Conservation (phyloP, 371 early-diverging fungal genomes). For the Conidiobolus incongruus region DNA sequence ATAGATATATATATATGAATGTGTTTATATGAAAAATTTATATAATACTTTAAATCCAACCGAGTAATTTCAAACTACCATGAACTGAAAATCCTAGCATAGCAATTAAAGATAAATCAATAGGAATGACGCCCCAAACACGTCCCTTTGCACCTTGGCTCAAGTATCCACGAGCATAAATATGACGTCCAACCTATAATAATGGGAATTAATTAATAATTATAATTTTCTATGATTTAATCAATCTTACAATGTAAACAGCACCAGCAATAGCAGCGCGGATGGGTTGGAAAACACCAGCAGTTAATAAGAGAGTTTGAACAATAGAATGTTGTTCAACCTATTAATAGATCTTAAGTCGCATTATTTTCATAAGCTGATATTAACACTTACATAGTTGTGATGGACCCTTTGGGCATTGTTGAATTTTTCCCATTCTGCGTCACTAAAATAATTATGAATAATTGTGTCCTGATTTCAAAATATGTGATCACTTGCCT, state of each 20-base stretch:
- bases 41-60: too few species aligned
- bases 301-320: background rate
- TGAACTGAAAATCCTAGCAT: background rate
- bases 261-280: background rate
- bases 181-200: conserved; percentile 1
- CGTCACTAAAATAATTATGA: background rate
- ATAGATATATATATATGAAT: too few species aligned
- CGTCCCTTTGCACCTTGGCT: background rate
- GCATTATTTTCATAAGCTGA: too few species aligned
- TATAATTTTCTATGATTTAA: background rate
- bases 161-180: background rate
- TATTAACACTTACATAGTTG: too few species aligned
- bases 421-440: conserved; percentile 1
- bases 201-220: background rate
- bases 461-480: background rate
- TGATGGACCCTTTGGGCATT: conserved; percentile 3
- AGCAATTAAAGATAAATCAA: background rate
- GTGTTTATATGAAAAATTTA: too few species aligned
- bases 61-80: background rate
- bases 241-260: background rate
- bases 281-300: background rate
- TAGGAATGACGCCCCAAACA: background rate
- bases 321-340: background rate
- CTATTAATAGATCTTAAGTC: too few species aligned
- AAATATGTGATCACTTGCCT: background rate